Evolutionary conservation across 2,329 filamentous ascomycete genomes (phyloP).

Genomic region (Passalora sequoiae): DNA sequence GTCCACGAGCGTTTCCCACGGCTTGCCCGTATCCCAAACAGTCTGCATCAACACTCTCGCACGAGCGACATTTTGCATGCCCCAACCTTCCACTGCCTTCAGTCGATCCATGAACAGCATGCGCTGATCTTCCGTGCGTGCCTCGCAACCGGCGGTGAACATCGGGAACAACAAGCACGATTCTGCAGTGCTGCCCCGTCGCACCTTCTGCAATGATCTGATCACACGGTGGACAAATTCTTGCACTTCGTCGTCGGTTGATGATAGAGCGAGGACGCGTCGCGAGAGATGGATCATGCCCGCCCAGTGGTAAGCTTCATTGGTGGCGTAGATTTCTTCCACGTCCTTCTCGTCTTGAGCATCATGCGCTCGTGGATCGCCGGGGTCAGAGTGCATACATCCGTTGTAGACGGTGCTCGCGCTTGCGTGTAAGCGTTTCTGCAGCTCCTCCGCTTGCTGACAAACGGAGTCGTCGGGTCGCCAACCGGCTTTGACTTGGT

Average conservation of each 20-base stretch:
- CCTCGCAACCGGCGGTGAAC: constrained; percentile 77
- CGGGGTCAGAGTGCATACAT: constrained; percentile 40
- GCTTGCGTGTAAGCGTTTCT: constrained; percentile 57
- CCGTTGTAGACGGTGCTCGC: constrained; percentile 39
- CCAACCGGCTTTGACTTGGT: constrained; percentile 52
- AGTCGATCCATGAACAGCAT: constrained; percentile 61
- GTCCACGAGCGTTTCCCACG: constrained; percentile 63
- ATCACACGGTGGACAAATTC: constrained; percentile 60
- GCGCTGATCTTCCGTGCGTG: constrained; percentile 52
- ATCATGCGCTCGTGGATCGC: constrained; percentile 29
- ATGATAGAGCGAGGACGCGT: constrained; percentile 61
- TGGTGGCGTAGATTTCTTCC: constrained; percentile 64
- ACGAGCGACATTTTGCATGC: constrained; percentile 65
- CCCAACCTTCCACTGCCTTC: constrained; percentile 63
- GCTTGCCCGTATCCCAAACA: constrained; percentile 62
- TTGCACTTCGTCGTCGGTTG: constrained; percentile 57
- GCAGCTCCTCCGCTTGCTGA: constrained; percentile 54
- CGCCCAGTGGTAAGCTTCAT: constrained; percentile 74
- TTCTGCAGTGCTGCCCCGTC: constrained; percentile 64
- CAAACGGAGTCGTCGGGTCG: constrained; percentile 52
- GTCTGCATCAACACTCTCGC: constrained; percentile 62
- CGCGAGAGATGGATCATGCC: constrained; percentile 71
- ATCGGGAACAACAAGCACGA: constrained; percentile 73
- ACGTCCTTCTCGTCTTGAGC: constrained; percentile 50
- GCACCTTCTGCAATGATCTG: constrained; percentile 56